Conservation (phyloP, 225 moss, liverwort and hornwort species). For the Polytrichum commune region DNA sequence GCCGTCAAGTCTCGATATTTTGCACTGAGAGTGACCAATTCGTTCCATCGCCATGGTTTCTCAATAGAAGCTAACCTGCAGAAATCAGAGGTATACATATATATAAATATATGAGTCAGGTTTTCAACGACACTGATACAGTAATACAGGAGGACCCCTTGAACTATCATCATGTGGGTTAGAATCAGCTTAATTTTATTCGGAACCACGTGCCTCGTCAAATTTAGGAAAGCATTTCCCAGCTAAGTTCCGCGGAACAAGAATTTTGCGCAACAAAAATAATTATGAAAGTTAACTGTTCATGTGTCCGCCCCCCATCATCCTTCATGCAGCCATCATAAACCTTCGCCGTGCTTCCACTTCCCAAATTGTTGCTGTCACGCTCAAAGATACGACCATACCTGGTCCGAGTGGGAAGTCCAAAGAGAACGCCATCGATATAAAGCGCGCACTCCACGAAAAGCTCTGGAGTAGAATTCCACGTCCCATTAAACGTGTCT, state of each 20-base stretch:
- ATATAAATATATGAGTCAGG: neutral
- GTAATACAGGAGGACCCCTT: too few relatives aligned
- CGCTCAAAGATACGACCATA: constrained; percentile 7
- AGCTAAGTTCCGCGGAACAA: too few relatives aligned
- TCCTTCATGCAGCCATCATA: too few relatives aligned
- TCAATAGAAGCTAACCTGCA: constrained; percentile 89
- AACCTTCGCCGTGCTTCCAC: neutral
- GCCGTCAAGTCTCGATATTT: constrained; percentile 91
- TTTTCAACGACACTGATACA: too few relatives aligned
- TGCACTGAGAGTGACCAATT: constrained; percentile 84
- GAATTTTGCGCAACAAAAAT: too few relatives aligned
- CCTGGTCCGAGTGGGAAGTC: constrained; percentile 96
- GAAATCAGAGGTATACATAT: too few relatives aligned
- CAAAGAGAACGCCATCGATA: constrained; percentile 91
- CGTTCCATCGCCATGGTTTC: constrained; percentile 93
- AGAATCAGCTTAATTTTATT: too few relatives aligned
- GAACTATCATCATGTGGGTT: too few relatives aligned
- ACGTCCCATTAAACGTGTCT: constrained; percentile 32
- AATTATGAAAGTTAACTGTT: too few relatives aligned
- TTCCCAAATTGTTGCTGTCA: neutral
- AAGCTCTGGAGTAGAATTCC: constrained; percentile 70
- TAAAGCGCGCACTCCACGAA: constrained; percentile 93
- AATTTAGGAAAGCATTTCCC: too few relatives aligned
- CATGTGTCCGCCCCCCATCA: too few relatives aligned
- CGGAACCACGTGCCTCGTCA: too few relatives aligned